phyloP scores from a whole-genome alignment of 805 yeast genomes.

The Millerozyma miso region DNA sequence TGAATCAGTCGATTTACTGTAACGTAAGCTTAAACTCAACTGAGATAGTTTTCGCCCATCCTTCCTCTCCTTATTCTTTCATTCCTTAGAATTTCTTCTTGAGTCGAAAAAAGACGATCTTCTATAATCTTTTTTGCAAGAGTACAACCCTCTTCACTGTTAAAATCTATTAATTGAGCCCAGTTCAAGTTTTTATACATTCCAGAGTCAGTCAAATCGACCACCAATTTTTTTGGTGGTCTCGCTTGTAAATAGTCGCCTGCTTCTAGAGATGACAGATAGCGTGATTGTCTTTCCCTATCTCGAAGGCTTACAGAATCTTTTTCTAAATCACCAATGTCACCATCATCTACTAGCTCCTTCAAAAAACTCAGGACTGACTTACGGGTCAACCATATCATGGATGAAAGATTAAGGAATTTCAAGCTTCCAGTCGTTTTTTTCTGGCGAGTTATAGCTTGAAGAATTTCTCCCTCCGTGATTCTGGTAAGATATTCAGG shows the following conservation, averaged over 20 bases:
- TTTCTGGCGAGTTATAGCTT: slow-evolving; percentile 9
- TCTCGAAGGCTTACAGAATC: slow-evolving; percentile 1
- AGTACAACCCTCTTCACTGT: slow-evolving; percentile 19
- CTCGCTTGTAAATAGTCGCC: background rate
- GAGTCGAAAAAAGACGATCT: slow-evolving; percentile 24
- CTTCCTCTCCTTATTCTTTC: slow-evolving; percentile 38
- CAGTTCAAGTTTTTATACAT: slow-evolving; percentile 39
- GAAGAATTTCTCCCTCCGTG: slow-evolving; percentile 31
- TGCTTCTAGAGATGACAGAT: background rate
- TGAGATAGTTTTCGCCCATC: slow-evolving; percentile 39
- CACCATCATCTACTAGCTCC: slow-evolving; percentile 15
- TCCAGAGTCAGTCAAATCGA: slow-evolving; percentile 43
- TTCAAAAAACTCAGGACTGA: slow-evolving; percentile 32
- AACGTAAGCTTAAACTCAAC: slow-evolving; percentile 5
- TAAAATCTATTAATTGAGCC: slow-evolving; percentile 32
- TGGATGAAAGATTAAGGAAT: slow-evolving; percentile 39
- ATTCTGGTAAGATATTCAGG: slow-evolving; percentile 24
- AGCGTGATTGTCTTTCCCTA: slow-evolving; percentile 1
- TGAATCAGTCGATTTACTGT: too few species aligned
- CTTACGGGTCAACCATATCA: slow-evolving; percentile 45
- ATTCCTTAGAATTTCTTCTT: slow-evolving; percentile 26
- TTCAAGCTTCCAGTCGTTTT: slow-evolving; percentile 25
- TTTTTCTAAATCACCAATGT: slow-evolving; percentile 1
- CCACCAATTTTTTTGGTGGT: slow-evolving; percentile 17
- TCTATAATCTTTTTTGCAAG: slow-evolving; percentile 27